These are phyloP conservation scores for Brassica carinata DNA, from an alignment of 345 rosid genomes.

Conservation along the genomic window DNA sequence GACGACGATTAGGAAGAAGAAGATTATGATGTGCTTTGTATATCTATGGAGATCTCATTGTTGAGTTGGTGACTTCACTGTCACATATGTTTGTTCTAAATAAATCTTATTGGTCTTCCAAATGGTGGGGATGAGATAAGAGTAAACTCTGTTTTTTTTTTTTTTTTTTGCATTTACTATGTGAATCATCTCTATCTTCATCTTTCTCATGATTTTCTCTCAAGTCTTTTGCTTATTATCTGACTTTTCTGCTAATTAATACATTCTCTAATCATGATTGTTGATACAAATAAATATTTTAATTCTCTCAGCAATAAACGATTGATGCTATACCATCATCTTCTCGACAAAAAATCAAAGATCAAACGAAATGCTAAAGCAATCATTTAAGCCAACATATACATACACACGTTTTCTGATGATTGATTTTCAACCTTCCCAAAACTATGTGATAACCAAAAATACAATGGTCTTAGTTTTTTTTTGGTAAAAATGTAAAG, in stretches of 20 bases:
- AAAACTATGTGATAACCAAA: not conserved
- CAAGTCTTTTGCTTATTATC: not conserved
- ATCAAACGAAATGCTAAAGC: not conserved
- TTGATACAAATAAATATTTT: no score
- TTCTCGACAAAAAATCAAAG: not conserved
- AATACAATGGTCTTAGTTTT: not conserved
- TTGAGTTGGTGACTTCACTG: constrained; percentile 4
- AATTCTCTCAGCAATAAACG: not conserved
- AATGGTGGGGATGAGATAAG: not conserved
- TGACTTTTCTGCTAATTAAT: not conserved
- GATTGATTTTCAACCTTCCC: not conserved
- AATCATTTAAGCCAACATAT: not conserved
- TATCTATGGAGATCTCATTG: constrained; percentile 24
- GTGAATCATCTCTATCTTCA: not conserved
- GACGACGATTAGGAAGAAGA: constrained; percentile 65
- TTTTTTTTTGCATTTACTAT: not conserved
- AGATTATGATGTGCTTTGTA: not conserved
- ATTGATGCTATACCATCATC: not conserved
- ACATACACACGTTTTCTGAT: not conserved
- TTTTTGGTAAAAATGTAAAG: no score
- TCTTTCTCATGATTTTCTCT: not conserved
- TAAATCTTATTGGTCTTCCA: constrained; percentile 26
- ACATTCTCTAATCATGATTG: no score
- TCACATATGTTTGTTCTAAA: constrained; percentile 21
- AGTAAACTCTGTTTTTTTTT: not conserved